Conservation (phyloP, 169 alveolate species). For the Plasmodium vinckei region DNA sequence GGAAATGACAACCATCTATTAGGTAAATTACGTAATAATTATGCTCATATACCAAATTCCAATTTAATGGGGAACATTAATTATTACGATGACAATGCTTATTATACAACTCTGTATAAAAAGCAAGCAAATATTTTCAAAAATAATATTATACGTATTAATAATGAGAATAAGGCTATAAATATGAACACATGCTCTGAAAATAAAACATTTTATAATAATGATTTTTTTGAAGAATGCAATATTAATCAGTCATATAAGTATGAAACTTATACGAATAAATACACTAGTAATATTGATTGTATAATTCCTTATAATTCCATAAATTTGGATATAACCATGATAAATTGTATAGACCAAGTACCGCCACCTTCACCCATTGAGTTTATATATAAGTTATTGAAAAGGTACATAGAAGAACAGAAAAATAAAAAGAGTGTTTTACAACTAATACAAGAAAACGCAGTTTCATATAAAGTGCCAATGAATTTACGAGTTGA, state of each 20-base stretch:
- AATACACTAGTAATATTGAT: background rate
- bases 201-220: background rate
- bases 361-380: slow-evolving; percentile 64
- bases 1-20: too few species aligned
- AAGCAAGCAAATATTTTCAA: too few species aligned
- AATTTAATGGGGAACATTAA: background rate
- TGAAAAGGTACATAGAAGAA: slow-evolving; percentile 64
- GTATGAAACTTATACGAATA: too few species aligned
- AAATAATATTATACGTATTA: background rate
- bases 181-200: background rate
- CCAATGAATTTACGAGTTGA: slow-evolving; percentile 67
- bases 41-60: too few species aligned
- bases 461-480: slow-evolving; percentile 13
- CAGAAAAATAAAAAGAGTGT: slow-evolving; percentile 49
- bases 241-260: too few species aligned
- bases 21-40: too few species aligned
- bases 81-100: background rate
- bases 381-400: slow-evolving; percentile 52
- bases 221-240: too few species aligned
- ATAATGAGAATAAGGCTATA: background rate
- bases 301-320: background rate
- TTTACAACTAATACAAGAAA: slow-evolving; percentile 57
- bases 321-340: slow-evolving; percentile 10
- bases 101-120: too few species aligned
- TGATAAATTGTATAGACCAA: slow-evolving; percentile 21